Conservation (phyloP, 2,329 filamentous ascomycete genomes). For the Colletotrichum sp. region DNA sequence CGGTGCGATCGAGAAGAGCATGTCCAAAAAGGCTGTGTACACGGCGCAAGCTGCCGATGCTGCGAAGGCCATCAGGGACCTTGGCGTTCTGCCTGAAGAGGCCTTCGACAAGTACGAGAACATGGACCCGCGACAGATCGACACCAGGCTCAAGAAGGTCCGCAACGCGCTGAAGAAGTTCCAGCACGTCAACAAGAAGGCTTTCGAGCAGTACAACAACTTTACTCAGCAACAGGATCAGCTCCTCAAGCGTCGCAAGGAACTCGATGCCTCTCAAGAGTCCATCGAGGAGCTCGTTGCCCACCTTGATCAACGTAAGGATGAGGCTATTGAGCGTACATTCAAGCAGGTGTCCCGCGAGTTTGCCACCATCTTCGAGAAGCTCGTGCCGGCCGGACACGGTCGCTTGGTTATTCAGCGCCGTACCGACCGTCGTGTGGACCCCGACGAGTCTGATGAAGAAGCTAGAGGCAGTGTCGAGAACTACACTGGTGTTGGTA, state of each 20-base stretch:
- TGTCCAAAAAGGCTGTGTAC: slow-evolving; percentile 84
- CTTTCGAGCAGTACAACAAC: slow-evolving; percentile 97
- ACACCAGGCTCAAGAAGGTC: slow-evolving; percentile 81
- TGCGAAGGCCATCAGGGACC: slow-evolving; percentile 86
- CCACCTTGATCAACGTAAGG: slow-evolving; percentile 92
- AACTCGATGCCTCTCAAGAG: slow-evolving; percentile 83
- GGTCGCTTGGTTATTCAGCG: slow-evolving; percentile 93
- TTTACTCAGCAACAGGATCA: slow-evolving; percentile 93
- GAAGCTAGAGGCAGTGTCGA: slow-evolving; percentile 77
- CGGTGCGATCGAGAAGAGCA: slow-evolving; percentile 89
- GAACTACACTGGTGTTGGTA: slow-evolving; percentile 95
- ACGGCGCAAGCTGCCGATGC: slow-evolving; percentile 80
- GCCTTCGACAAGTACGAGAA: slow-evolving; percentile 90
- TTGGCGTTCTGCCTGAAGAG: slow-evolving; percentile 92
- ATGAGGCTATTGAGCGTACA: slow-evolving; percentile 96
- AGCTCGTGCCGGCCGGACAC: slow-evolving; percentile 91
- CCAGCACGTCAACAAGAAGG: slow-evolving; percentile 98
- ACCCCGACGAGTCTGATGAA: slow-evolving; percentile 70
- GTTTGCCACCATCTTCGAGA: slow-evolving; percentile 91
- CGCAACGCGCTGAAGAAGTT: slow-evolving; percentile 96
- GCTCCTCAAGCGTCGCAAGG: slow-evolving; percentile 81
- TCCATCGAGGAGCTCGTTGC: slow-evolving; percentile 93
- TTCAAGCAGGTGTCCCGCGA: slow-evolving; percentile 98
- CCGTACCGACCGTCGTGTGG: slow-evolving; percentile 73
- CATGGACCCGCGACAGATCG: slow-evolving; percentile 75